Evolutionary conservation across 129 eudicot genomes (phyloP).

Genomic region (Pseudognaphalium luteoalbum): DNA sequence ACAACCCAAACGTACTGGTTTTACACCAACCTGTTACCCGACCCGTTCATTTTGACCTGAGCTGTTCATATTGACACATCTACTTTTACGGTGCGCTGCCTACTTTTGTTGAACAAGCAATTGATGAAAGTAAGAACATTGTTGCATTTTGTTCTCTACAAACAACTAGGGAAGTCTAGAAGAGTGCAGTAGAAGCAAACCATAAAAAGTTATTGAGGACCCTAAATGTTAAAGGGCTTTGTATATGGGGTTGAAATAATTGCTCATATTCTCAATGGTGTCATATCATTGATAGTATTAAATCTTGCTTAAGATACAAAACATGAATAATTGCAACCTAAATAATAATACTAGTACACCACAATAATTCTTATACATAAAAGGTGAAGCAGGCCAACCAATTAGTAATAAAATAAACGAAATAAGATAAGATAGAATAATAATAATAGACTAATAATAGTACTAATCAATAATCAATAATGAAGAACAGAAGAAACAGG

Average conservation of each 20-base stretch:
- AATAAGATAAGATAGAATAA: constrained; percentile 24
- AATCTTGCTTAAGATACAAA: constrained; percentile 29
- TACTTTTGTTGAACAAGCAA: not conserved
- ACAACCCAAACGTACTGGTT: not conserved
- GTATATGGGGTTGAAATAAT: too few relatives aligned
- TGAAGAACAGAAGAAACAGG: not conserved
- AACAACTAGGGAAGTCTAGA: constrained; percentile 6
- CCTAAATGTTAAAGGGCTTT: constrained; percentile 11
- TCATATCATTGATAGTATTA: constrained; percentile 32
- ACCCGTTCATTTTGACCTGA: too few relatives aligned
- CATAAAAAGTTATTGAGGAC: constrained; percentile 11
- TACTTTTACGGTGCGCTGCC: not conserved
- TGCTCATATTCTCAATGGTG: constrained; percentile 11
- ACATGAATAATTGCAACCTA: constrained; percentile 35
- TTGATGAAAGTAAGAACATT: not conserved
- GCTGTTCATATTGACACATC: not conserved
- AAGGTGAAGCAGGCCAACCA: constrained; percentile 26
- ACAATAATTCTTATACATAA: constrained; percentile 11
- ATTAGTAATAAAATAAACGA: constrained; percentile 30
- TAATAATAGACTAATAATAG: not conserved
- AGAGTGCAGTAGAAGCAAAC: constrained; percentile 28
- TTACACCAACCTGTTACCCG: not conserved
- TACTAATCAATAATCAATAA: too few relatives aligned
- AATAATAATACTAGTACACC: constrained; percentile 24
- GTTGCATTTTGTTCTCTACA: not conserved